These are phyloP conservation scores for Aspergillus transmontanensis DNA, from an alignment of 2,329 filamentous ascomycete species.

Conservation along the genomic window DNA sequence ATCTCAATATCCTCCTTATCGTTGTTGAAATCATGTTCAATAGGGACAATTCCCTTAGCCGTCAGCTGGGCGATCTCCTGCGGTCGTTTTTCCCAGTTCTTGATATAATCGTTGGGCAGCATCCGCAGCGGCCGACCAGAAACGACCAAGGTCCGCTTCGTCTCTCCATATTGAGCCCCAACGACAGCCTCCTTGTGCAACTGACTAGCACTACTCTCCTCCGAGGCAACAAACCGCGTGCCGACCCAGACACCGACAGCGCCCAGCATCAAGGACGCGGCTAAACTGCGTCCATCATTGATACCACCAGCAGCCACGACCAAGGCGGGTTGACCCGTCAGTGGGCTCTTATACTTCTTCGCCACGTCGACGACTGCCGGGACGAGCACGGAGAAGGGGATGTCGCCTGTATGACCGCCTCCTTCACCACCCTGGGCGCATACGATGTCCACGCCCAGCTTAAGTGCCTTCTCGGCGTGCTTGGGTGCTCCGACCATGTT, in stretches of 20 bases:
- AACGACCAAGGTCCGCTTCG: constrained; percentile 78
- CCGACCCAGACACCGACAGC: constrained; percentile 92
- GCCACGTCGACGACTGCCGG: constrained; percentile 87
- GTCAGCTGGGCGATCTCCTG: constrained; percentile 75
- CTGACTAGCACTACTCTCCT: constrained; percentile 78
- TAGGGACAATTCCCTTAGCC: constrained; percentile 74
- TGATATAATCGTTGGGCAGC: constrained; percentile 80
- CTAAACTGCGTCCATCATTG: constrained; percentile 77
- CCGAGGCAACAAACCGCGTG: constrained; percentile 82
- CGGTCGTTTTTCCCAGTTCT: constrained; percentile 75
- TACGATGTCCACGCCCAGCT: constrained; percentile 84
- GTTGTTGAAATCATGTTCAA: constrained; percentile 80
- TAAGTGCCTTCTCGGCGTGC: constrained; percentile 85
- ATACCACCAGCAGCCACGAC: constrained; percentile 91
- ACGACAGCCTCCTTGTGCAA: constrained; percentile 86
- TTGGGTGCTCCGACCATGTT: constrained; percentile 96
- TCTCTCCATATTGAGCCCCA: constrained; percentile 75
- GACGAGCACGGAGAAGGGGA: constrained; percentile 82
- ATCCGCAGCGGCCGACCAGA: constrained; percentile 80
- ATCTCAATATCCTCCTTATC: constrained; percentile 75
- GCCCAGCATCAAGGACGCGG: constrained; percentile 82
- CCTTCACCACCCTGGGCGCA: constrained; percentile 93
- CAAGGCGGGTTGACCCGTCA: constrained; percentile 71
- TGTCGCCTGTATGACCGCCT: constrained; percentile 87
- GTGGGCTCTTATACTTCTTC: constrained; percentile 66